These are phyloP conservation scores for Tribonema minus DNA, from an alignment of 108 stramenopile genomes.

Conservation along the genomic window DNA sequence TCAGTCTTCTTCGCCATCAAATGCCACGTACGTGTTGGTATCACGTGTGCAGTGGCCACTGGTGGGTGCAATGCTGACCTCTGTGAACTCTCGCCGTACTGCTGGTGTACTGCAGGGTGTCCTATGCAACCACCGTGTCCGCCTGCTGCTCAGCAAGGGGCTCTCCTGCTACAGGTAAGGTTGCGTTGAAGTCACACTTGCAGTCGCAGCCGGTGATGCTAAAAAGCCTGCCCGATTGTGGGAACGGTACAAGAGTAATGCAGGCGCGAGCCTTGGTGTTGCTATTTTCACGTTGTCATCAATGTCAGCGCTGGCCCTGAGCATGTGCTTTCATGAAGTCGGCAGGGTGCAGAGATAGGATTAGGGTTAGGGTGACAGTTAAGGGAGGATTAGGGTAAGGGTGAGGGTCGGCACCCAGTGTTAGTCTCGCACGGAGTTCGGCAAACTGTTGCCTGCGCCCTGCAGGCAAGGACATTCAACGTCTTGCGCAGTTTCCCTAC, in stretches of 20 bases:
- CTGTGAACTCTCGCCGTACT: too few relatives aligned
- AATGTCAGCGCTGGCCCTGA: background rate
- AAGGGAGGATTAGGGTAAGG: too few relatives aligned
- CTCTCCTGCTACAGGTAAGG: constrained; percentile 53
- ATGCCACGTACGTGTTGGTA: too few relatives aligned
- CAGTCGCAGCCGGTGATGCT: background rate
- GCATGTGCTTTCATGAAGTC: too few relatives aligned
- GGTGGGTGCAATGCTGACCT: background rate
- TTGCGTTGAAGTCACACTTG: background rate
- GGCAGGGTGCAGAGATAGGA: too few relatives aligned
- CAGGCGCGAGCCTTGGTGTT: background rate
- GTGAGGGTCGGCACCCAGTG: too few relatives aligned
- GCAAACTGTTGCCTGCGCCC: background rate
- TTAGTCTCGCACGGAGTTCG: background rate
- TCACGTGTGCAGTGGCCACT: too few relatives aligned
- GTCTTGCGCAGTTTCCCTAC: too few relatives aligned
- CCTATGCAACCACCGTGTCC: constrained; percentile 92
- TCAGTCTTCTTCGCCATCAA: background rate
- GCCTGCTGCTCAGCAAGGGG: constrained; percentile 88
- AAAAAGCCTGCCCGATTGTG: constrained; percentile 54
- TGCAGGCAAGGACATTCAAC: too few relatives aligned
- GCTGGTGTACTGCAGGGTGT: constrained; percentile 63
- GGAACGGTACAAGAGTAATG: constrained; percentile 5
- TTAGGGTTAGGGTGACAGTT: too few relatives aligned
- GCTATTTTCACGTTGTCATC: background rate